Evolutionary conservation across 2,329 filamentous ascomycete species (phyloP), one percentile per base, ranked within the genome.

Genomic region (Mollisiaceae sp.): DNA sequence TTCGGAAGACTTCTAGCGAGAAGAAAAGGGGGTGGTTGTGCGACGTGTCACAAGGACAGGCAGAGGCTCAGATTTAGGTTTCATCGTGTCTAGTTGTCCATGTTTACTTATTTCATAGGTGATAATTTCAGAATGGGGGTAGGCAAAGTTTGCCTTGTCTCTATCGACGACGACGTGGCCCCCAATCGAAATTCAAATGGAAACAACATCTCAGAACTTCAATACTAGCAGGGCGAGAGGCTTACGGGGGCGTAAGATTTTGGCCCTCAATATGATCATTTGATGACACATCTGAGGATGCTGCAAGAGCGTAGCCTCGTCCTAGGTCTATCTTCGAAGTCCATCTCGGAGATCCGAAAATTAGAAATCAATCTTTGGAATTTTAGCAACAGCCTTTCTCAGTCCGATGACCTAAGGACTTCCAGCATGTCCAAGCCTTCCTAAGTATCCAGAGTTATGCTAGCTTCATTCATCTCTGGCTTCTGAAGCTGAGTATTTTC

Each of bases 281-380:
- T 14, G 45, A 4, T 50, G 45, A 50, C 1, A 50, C 20, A 50
- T 14, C n/a, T 50, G 1, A 14, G 2, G 5, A 11, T n/a, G 45
- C 45, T 50, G 22, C 12, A 22, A 6, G n/a, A 50, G 22, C 11
- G 45, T 24, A 12, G 22, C n/a, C 5, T 50, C 20, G 22, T 20
- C 24, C 11, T 12, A 4, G 45, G n/a, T 27, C 1, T 50, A 12
- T 27, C n/a, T 50, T 50, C 45, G 20, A 22, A 24, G 20, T 27
- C 22, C 45, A 20, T 22, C 22, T 3, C 18, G 45, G 45, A 50
- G 24, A 20, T 50, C 45, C 45, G 45, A 20, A 20, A 8, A 20
- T 50, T 50, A 24, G 45, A 50, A 50, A 50, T 50, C 45, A 50
- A 27, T 8, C 43, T 47, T 47, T 32, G 27, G 27, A 32, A 32